These are phyloP conservation scores for Annona squamosa DNA, from an alignment of 164 flowering plant genomes.

Conservation along the genomic window DNA sequence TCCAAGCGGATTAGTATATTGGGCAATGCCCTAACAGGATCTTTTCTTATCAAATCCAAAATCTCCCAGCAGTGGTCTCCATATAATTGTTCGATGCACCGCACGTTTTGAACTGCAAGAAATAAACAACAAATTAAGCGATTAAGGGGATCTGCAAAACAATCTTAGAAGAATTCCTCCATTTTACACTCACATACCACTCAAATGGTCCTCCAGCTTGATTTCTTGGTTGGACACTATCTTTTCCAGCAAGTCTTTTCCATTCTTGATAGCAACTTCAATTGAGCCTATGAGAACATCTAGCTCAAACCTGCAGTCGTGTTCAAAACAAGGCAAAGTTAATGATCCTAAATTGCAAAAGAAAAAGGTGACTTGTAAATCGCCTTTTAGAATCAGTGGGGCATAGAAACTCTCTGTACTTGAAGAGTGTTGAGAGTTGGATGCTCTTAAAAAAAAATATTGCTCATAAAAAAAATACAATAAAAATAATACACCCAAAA, in stretches of 20 bases:
- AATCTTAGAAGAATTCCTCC: background rate
- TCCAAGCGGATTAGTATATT: constrained; percentile 76
- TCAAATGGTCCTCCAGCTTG: constrained; percentile 56
- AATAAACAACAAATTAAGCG: constrained; percentile 1
- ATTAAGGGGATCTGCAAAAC: background rate
- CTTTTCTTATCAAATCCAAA: constrained; percentile 73
- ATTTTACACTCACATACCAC: constrained; percentile 34
- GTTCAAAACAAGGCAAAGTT: background rate
- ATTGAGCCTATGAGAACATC: constrained; percentile 93
- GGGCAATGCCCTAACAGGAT: constrained; percentile 74
- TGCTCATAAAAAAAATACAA: too few relatives aligned
- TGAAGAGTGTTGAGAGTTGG: too few relatives aligned
- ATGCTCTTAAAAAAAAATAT: too few relatives aligned
- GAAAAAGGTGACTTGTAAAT: background rate
- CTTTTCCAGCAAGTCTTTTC: constrained; percentile 73
- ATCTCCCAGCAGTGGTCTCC: constrained; percentile 97
- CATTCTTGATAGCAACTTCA: constrained; percentile 62
- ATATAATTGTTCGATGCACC: constrained; percentile 91
- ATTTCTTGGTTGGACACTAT: constrained; percentile 36
- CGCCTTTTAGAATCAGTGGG: background rate
- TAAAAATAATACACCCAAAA: too few relatives aligned
- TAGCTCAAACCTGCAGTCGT: constrained; percentile 68
- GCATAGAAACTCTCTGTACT: background rate
- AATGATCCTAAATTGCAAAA: background rate
- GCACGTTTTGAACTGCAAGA: constrained; percentile 57